phyloP scores from a whole-genome alignment of 805 yeast genomes.

The Metschnikowia anglica region DNA sequence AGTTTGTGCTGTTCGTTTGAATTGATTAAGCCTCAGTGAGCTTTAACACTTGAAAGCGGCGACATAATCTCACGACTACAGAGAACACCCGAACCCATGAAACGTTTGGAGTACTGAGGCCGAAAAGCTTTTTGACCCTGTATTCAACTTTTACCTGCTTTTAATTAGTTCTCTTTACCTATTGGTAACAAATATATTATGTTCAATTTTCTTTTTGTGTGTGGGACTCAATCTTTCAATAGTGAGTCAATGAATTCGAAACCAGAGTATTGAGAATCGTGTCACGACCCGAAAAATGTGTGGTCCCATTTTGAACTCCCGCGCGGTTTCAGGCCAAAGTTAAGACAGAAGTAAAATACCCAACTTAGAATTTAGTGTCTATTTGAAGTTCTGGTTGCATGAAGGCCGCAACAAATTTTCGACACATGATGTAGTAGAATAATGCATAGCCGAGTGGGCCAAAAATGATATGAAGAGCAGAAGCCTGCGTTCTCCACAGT shows the following conservation, averaged over 20 bases:
- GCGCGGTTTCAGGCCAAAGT: neutral
- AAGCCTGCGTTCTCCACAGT: too few relatives aligned
- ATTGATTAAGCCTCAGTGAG: slow-evolving; percentile 55
- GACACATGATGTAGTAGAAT: neutral
- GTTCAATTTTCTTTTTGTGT: neutral
- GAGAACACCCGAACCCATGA: neutral
- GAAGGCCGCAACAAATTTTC: neutral
- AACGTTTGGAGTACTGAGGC: neutral
- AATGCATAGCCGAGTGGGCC: slow-evolving; percentile 1
- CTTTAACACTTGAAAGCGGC: neutral
- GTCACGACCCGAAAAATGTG: neutral
- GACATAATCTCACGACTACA: neutral
- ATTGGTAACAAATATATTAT: neutral
- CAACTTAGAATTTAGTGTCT: neutral
- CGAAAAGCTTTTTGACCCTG: neutral
- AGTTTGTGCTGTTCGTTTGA: slow-evolving; percentile 70
- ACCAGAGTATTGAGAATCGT: neutral
- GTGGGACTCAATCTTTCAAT: neutral
- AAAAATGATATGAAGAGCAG: neutral
- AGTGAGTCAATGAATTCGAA: neutral
- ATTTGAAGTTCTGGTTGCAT: neutral
- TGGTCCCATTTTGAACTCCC: neutral
- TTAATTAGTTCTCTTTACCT: neutral
- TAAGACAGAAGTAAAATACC: neutral
- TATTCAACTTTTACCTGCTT: neutral